Evolutionary conservation across 2,329 filamentous ascomycete species (phyloP), one percentile per base, ranked within the genome.

Genomic region (Botrytis paeoniae): DNA sequence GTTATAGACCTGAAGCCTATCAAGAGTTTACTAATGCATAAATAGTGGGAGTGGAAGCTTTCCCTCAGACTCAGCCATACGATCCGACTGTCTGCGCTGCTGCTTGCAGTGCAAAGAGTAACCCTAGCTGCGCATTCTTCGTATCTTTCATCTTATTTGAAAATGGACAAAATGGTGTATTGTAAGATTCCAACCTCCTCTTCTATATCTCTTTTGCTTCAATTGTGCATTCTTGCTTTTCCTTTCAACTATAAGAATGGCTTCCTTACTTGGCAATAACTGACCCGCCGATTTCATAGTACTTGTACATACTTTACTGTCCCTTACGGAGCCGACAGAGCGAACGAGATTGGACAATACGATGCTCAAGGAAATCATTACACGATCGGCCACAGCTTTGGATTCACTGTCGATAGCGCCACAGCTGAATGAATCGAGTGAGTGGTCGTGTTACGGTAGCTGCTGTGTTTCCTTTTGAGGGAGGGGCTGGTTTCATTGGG

Each of bases 231-330:
- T 57, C n/a, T 57, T 32, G 37, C 35, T 22, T 43, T n/a, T 20
- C 12, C 37, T 37, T 39, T 6, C 39, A 25, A 32, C 18, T 59
- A 9, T 18, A 69, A 41, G 14, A 41, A 22, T 16, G 18, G 18
- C 63, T 57, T 32, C 10, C 37, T 29, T 43, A 29, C 1, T 29
- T 41, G 6, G 18, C 48, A 57, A 69, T 32, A 14, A 69, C 35
- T 69, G 51, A 69, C 48, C 54, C 10, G 8, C 25, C 37, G n/a
- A 69, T 54, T 18, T 39, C 25, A 32, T 57, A 59, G 65, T 41
- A 81, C 81, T 74, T 84, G 83, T 75, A 77, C 80, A 63, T 76
- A 84, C 70, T 84, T 84, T 77, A 81, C 78, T n/a, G 76, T 78
- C 65, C 71, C 77, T 66, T 81, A 80, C 76, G 75, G 79, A 43